Evolutionary conservation across 495 filamentous ascomycete species (phyloP).

Genomic region (Sordaria brevicollis): DNA sequence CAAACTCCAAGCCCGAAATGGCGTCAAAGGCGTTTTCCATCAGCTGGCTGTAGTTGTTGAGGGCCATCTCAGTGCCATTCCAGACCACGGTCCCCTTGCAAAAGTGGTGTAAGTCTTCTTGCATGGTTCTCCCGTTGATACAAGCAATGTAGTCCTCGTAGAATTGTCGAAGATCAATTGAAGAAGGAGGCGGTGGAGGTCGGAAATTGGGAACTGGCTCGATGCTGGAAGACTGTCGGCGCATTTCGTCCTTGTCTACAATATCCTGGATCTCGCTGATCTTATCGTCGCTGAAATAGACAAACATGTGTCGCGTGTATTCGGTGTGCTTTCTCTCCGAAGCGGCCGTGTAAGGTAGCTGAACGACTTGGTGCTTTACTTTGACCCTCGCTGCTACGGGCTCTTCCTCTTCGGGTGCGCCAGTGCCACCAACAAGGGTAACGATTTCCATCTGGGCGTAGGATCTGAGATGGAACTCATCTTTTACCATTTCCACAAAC

Average conservation of each 20-base stretch:
- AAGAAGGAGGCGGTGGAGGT: slow-evolving; percentile 8
- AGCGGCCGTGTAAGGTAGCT: neutral
- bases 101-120: slow-evolving; percentile 12
- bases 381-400: slow-evolving; percentile 6
- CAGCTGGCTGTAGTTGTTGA: slow-evolving; percentile 16
- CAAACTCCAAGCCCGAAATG: slow-evolving; percentile 17
- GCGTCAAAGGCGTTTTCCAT: slow-evolving; percentile 16
- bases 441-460: slow-evolving; percentile 9
- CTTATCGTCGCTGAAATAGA: slow-evolving; percentile 14
- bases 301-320: slow-evolving; percentile 11
- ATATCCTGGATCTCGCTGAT: slow-evolving; percentile 14
- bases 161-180: slow-evolving; percentile 8
- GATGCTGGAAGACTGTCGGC: slow-evolving; percentile 5
- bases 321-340: neutral
- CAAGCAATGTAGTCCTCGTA: slow-evolving; percentile 18
- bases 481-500: slow-evolving; percentile 10
- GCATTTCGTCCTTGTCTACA: slow-evolving; percentile 10
- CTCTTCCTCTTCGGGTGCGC: neutral
- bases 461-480: slow-evolving; percentile 8
- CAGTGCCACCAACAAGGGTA: slow-evolving; percentile 8
- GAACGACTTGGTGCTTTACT: slow-evolving; percentile 1
- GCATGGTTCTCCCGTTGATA: slow-evolving; percentile 21
- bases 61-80: slow-evolving; percentile 14
- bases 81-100: slow-evolving; percentile 14
- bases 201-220: neutral